These are phyloP conservation scores for Penicillium steckii DNA, from an alignment of 495 filamentous ascomycete species.

Conservation along the genomic window DNA sequence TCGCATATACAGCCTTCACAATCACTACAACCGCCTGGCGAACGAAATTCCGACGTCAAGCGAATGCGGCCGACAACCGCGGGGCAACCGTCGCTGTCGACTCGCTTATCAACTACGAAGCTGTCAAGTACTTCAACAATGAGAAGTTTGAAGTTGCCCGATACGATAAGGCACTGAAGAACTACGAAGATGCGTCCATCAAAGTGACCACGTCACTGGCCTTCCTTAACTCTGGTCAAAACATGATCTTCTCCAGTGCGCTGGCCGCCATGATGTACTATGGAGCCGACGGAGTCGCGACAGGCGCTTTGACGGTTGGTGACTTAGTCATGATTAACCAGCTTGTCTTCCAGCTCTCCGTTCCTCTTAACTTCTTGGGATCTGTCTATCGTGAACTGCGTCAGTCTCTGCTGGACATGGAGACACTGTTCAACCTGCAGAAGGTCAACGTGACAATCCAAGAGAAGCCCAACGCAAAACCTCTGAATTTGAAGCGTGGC, in stretches of 20 bases:
- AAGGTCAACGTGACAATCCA: slow-evolving; percentile 91
- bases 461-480: slow-evolving; percentile 69
- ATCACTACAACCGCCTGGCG: slow-evolving; percentile 95
- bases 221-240: slow-evolving; percentile 96
- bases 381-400: slow-evolving; percentile 94
- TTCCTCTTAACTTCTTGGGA: slow-evolving; percentile 94
- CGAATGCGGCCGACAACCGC: slow-evolving; percentile 94
- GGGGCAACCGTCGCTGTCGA: slow-evolving; percentile 95
- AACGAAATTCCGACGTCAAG: slow-evolving; percentile 91
- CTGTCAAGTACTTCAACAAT: slow-evolving; percentile 99
- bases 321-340: slow-evolving; percentile 99
- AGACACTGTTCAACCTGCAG: slow-evolving; percentile 97
- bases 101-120: slow-evolving; percentile 96
- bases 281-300: slow-evolving; percentile 82
- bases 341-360: slow-evolving; percentile 95
- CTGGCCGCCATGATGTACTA: slow-evolving; percentile 99
- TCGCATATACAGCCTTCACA: slow-evolving; percentile 90
- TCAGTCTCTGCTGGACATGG: slow-evolving; percentile 95
- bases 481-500: slow-evolving; percentile 67
- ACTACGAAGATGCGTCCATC: slow-evolving; percentile 92
- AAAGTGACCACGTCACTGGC: slow-evolving; percentile 92
- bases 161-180: slow-evolving; percentile 82
- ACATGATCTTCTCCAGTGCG: slow-evolving; percentile 93
- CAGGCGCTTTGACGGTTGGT: slow-evolving; percentile 81
- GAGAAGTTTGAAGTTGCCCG: slow-evolving; percentile 89